phyloP scores from a whole-genome alignment of 2,329 filamentous ascomycete genomes.

The Botrytis byssoidea region DNA sequence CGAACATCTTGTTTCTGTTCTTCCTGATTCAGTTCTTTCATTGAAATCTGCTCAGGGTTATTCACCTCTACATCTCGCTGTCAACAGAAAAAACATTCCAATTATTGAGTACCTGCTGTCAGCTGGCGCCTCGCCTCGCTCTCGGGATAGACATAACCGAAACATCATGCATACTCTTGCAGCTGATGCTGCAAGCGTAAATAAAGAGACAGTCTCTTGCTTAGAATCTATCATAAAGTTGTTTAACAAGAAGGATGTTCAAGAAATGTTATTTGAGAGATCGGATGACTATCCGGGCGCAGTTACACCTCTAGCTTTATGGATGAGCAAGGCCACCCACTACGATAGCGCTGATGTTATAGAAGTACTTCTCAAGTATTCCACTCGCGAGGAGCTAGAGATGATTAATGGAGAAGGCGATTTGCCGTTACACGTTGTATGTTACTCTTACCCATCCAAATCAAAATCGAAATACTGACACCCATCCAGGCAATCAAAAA shows the following conservation, averaged over 20 bases:
- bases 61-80: conserved; percentile 70
- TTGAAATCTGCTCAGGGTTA: conserved; percentile 55
- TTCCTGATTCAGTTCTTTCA: conserved; percentile 59
- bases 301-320: conserved; percentile 63
- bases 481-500: conserved; percentile 40
- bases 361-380: conserved; percentile 52
- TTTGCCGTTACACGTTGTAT: conserved; percentile 59
- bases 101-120: conserved; percentile 60
- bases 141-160: conserved; percentile 57
- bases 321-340: conserved; percentile 42
- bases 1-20: conserved; percentile 61
- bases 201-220: conserved; percentile 30
- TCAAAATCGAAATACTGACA: conserved; percentile 39
- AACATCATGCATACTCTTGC: conserved; percentile 67
- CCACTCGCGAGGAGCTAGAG: conserved; percentile 54
- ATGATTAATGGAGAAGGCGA: conserved; percentile 65
- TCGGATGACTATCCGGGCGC: conserved; percentile 51
- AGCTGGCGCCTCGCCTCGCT: conserved; percentile 67
- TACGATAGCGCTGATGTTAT: conserved; percentile 34
- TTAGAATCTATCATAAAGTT: conserved; percentile 54
- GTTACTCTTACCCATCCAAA: conserved; percentile 39
- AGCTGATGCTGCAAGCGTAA: not conserved
- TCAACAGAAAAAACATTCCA: conserved; percentile 52
- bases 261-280: conserved; percentile 58
- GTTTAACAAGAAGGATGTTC: conserved; percentile 56